Evolutionary conservation across 2,329 filamentous ascomycete genomes (phyloP).

Genomic region (Karstenula rhodostoma): DNA sequence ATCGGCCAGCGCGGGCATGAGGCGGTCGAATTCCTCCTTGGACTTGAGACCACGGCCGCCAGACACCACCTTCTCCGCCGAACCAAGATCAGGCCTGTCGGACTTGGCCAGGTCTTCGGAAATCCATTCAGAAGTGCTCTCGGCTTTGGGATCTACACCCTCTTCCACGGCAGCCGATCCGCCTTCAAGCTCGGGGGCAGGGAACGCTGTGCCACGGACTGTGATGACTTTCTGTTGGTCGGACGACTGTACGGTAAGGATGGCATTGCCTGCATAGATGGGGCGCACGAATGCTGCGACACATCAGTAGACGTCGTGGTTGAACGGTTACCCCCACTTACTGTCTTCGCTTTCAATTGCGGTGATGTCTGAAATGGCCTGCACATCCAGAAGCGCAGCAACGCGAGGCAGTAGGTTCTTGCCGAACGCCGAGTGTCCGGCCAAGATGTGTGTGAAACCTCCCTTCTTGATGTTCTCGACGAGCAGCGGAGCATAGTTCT

Average conservation of each 20-base stretch:
- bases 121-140: constrained; percentile 82
- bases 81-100: constrained; percentile 90
- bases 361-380: constrained; percentile 94
- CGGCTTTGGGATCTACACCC: constrained; percentile 82
- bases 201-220: constrained; percentile 91
- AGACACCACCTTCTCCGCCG: constrained; percentile 88
- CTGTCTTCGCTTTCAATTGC: constrained; percentile 86
- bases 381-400: constrained; percentile 87
- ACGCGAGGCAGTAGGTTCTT: constrained; percentile 94
- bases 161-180: constrained; percentile 81
- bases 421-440: constrained; percentile 92
- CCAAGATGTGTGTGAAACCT: constrained; percentile 90
- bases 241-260: constrained; percentile 90
- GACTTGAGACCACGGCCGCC: constrained; percentile 95
- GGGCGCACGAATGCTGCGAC: constrained; percentile 81
- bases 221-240: constrained; percentile 90
- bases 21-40: constrained; percentile 93
- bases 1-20: constrained; percentile 93
- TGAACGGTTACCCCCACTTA: constrained; percentile 47
- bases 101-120: constrained; percentile 93
- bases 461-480: constrained; percentile 98
- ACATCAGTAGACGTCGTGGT: constrained; percentile 13
- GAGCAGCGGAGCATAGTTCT: constrained; percentile 92
- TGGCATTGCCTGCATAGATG: constrained; percentile 97
- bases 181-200: constrained; percentile 73